Base-by-base conservation (phyloP, 202 grass and related monocot species). In the Panicum virgatum region DNA sequence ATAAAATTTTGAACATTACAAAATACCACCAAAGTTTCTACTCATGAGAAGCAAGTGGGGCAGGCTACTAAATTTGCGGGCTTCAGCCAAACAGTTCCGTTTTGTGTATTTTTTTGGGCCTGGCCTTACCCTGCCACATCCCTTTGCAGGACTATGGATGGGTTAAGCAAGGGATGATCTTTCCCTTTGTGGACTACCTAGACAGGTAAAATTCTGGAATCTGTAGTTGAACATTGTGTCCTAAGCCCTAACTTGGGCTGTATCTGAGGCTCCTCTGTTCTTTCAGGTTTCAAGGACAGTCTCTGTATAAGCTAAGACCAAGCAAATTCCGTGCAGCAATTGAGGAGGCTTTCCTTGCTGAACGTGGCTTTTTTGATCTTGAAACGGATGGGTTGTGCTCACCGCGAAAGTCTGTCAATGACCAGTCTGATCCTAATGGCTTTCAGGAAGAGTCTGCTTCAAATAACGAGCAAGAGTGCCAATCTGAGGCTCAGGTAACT, bases 301-400 rank as follows among this genome's bases (percentile, higher is more conserved):
- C 85, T 70, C 69, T 90, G 29, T 86, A 91, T 75, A 96, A 92
- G 85, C 76, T 79, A 66, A 94, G 82, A 69, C 60, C 89, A 18
- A 90, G 80, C 66, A 96, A 82, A 77, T 96, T 96, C 75, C 34
- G 76, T 66, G 75, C 80, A 73, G 91, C 96, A 59, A 93, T 99
- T 22, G 96, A 99, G 59, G 96, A 99, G 65, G 96, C 91, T 72
- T 99, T 99, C 50, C 80, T 96, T 69, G 91, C 92, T 25, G 89
- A 96, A 69, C 80, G 77, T 39, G 96, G 91, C 0, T 90, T 92
- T 76, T 90, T 91, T 29, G 77, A 90, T 63, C 71, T 89, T 15
- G 80, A 90, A 44, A 66, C 18, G 38, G 72, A 86, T 78, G 84
- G 42, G 23, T 73, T 34, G 15, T 78, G 86, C 80, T 75, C 80